Evolutionary conservation across 495 filamentous ascomycete genomes (phyloP), one percentile per base, ranked within the genome.

Genomic region (Aspergillus haitiensis): DNA sequence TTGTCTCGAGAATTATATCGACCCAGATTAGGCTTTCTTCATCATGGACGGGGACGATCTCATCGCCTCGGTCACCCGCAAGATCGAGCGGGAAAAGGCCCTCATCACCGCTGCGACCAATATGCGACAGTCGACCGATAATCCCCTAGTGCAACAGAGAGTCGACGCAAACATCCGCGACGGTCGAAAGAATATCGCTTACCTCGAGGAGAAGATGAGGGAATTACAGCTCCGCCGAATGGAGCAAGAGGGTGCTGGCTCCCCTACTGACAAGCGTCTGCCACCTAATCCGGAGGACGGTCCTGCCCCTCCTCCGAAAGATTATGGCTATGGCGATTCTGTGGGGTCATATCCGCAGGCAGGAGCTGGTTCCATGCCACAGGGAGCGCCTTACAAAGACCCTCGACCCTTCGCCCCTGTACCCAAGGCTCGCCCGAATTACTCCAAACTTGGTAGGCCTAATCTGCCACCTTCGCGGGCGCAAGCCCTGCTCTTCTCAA

Each of bases 31-130:
- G 39, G 52, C 44, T 51, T 51, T 48, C 35, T 64, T 61, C 75
- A 78, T 63, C 67, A 80, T 80, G 77, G 77, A 78, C 59, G 75
- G 75, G 74, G 91, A 96, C 66, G 88, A 92, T 67, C 85, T 89
- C 66, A 85, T 93, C 77, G 83, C 81, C 76, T 89, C 93, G 77
- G 90, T 98, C 79, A 85, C 88, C 78, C 88, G 86, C 78, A 98
- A 99, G 90, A 97, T 98, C 76, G 92, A 97, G 82, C 85, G 94
- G 73, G 95, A 99, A 75, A 92, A 93, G 81, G 88, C 88, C 66
- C 85, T 99, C 64, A 94, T 99, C 81, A 88, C 90, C 74, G 92
- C 90, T 64, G 95, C 95, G 53, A 91, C 91, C 71, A 84, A 88
- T 58, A 96, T 99, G 90, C 88, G 92, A 80, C 89, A 91, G 78